Evolutionary conservation across 495 filamentous ascomycete genomes (phyloP), one percentile per base, ranked within the genome.

Genomic region (Hypoxylon fuscum): DNA sequence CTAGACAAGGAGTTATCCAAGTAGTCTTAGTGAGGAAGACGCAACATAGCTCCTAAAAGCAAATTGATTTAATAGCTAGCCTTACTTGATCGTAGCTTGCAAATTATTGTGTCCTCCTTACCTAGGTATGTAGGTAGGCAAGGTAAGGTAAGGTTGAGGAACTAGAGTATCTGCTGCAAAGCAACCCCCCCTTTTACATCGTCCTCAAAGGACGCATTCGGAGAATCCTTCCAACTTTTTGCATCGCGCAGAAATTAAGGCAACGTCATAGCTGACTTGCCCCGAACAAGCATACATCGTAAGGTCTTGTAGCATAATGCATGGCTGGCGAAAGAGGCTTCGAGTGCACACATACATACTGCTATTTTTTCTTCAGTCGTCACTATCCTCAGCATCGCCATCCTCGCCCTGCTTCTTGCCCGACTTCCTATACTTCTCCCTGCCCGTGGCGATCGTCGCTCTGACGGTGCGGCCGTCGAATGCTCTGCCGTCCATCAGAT

Each of bases 401-500:
- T 73, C 74, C 1, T 70, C 76, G 20, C 62, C 74, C 42, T 74
- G 77, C 51, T 82, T 79, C 47, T 76, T 78, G 53, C 77, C 83
- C 3, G 81, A 85, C 77, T 90, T 93, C 67, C 83, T 86, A 68
- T 93, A 97, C 52, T 83, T 85, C 76, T 96, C 91, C 34, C 77
- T 81, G 2, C 91, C 92, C 21, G 89, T 84, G 0, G 88, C 84
- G 35, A 94, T 83, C 58, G 89, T 91, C 5, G 94, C 94, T 64
- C 85, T 81, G 5, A 97, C 88, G 9, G 81, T 81, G n/a, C 80
- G 84, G 4, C 87, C 87, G 20, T 79, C 88, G 70, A 96, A 97
- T 51, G 78, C 84, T 10, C 94, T 85, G 4, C 94, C 94, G 64
- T 91, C 84, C 90, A 97, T 93, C 9, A 84, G 44, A 69, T 82